Conservation (phyloP, 2,329 filamentous ascomycete genomes). For the Colletotrichum phormii region DNA sequence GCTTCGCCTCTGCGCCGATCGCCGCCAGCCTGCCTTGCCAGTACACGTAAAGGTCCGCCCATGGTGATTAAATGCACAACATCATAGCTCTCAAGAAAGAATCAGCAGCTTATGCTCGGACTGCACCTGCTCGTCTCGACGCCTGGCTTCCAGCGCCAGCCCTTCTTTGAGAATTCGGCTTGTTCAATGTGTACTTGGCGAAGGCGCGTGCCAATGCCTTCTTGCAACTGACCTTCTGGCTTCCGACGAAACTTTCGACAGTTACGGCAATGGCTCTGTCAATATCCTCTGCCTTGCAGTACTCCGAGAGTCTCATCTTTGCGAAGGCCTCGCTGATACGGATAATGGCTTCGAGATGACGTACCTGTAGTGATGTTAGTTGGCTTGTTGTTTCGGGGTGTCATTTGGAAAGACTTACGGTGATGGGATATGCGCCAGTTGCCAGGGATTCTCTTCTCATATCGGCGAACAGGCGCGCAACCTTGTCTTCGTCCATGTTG, state of each 20-base stretch:
- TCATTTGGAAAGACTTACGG: constrained; percentile 71
- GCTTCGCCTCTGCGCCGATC: constrained; percentile 36
- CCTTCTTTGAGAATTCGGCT: constrained; percentile 49
- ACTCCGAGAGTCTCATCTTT: constrained; percentile 98
- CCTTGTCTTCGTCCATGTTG: constrained; percentile 97
- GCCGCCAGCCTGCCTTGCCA: constrained; percentile 27
- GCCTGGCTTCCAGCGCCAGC: constrained; percentile 38
- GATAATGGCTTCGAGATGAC: constrained; percentile 97
- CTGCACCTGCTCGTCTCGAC: constrained; percentile 32
- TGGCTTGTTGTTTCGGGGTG: neutral
- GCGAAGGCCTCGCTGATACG: constrained; percentile 94
- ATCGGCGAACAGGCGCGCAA: constrained; percentile 92
- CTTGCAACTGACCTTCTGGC: constrained; percentile 97
- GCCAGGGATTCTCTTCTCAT: constrained; percentile 94
- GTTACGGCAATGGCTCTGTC: constrained; percentile 97
- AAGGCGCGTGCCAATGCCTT: constrained; percentile 94
- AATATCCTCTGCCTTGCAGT: constrained; percentile 90
- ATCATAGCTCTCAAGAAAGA: constrained; percentile 6
- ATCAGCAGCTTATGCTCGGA: constrained; percentile 18
- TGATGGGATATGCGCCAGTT: constrained; percentile 97
- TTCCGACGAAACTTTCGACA: constrained; percentile 94
- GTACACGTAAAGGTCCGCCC: constrained; percentile 13
- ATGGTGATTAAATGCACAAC: constrained; percentile 1
- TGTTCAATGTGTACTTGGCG: constrained; percentile 85
- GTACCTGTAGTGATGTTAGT: constrained; percentile 70